A percentile compares a stretch with the other conserved stretches of the same genome.
Conservation (phyloP, 768 basidiomycete genomes). For the Mycena indigotica region DNA sequence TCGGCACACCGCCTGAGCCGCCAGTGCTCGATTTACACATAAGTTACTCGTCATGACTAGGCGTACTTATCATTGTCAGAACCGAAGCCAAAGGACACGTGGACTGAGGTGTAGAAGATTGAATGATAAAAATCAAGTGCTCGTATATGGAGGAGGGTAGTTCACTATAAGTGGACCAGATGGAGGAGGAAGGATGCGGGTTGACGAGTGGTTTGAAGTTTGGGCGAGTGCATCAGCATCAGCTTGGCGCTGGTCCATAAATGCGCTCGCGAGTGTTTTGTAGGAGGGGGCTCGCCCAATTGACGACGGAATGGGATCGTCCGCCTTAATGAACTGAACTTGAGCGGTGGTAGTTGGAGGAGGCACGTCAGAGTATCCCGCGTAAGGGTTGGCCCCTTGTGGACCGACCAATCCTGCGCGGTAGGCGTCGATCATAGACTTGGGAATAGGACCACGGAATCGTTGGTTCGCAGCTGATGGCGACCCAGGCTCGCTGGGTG, state of each 20-base stretch:
- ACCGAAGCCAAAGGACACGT: no score
- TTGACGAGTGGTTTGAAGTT: background rate
- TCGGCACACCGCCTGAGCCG: no score
- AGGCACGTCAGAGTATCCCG: no score
- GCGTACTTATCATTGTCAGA: no score
- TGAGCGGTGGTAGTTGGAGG: no score
- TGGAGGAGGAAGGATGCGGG: background rate
- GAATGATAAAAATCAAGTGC: no score
- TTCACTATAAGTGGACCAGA: background rate
- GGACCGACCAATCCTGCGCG: background rate
- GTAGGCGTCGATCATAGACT: conserved; percentile 14
- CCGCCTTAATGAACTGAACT: no score
- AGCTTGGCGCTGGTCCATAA: background rate
- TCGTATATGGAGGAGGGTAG: background rate
- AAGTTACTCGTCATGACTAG: no score
- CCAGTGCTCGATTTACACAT: no score
- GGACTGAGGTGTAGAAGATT: no score
- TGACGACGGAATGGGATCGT: background rate
- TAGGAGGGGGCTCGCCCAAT: background rate
- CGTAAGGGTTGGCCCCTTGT: no score
- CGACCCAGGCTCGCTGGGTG: conserved; percentile 3
- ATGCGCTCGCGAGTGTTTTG: background rate
- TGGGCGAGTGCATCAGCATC: background rate
- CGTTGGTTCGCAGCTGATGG: background rate
- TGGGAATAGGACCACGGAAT: conserved; percentile 12